Evolutionary conservation across 345 rosid genomes (phyloP).

Genomic region (Fremontodendron californicum): DNA sequence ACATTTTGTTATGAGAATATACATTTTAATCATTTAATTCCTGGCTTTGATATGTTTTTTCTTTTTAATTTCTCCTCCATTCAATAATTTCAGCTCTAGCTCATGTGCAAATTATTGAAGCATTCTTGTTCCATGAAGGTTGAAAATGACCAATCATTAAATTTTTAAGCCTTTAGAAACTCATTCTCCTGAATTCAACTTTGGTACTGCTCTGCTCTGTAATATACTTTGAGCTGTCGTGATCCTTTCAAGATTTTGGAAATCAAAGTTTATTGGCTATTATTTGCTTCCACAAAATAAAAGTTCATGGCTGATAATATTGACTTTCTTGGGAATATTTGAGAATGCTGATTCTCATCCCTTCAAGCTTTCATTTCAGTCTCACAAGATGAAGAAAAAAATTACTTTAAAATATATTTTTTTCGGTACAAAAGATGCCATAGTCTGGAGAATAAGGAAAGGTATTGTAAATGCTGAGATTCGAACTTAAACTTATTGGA

Average conservation of each 20-base stretch:
- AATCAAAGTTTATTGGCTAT: not conserved
- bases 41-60: too few species aligned
- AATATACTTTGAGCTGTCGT: not conserved
- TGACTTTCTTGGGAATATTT: not conserved
- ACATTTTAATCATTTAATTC: too few species aligned
- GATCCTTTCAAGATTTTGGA: not conserved
- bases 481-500: too few species aligned
- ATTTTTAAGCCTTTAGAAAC: not conserved
- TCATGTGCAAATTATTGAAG: not conserved
- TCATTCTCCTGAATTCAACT: not conserved
- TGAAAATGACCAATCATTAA: not conserved
- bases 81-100: too few species aligned
- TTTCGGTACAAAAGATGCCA: too few species aligned
- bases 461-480: too few species aligned
- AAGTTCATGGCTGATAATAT: not conserved
- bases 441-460: too few species aligned
- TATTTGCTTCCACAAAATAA: not conserved
- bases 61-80: too few species aligned
- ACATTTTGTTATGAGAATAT: too few species aligned
- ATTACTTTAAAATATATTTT: not conserved
- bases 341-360: not conserved
- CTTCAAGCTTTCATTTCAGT: not conserved
- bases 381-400: not conserved
- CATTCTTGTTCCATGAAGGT: not conserved
- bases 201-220: not conserved